phyloP scores from a whole-genome alignment of 2,329 filamentous ascomycete genomes.

The Alternaria gansuensis region DNA sequence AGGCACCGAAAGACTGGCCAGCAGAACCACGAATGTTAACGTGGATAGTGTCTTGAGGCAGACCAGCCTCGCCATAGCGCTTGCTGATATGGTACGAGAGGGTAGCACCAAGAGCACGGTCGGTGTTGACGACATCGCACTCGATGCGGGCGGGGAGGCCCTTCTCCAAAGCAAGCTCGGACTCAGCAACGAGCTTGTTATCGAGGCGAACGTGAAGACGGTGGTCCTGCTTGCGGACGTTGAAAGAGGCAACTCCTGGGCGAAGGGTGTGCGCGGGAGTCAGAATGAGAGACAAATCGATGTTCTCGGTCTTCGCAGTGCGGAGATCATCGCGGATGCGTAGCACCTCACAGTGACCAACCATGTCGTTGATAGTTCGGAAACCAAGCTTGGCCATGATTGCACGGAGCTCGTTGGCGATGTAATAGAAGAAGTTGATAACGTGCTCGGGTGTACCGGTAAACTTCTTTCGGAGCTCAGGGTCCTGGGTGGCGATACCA shows the following conservation, averaged over 20 bases:
- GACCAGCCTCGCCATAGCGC: constrained; percentile 85
- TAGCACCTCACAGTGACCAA: constrained; percentile 87
- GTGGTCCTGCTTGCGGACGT: constrained; percentile 97
- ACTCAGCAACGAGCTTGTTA: constrained; percentile 96
- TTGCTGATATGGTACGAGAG: constrained; percentile 96
- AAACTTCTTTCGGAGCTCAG: constrained; percentile 94
- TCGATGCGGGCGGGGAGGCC: constrained; percentile 92
- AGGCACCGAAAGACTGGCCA: constrained; percentile 95
- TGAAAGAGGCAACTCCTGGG: constrained; percentile 94
- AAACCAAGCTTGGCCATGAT: constrained; percentile 97
- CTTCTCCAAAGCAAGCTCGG: constrained; percentile 93
- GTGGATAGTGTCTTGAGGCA: constrained; percentile 93
- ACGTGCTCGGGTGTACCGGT: constrained; percentile 92
- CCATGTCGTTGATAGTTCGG: constrained; percentile 97
- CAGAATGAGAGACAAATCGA: constrained; percentile 89
- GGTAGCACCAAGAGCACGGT: constrained; percentile 90
- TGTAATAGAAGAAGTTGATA: constrained; percentile 99
- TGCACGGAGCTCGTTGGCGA: constrained; percentile 92
- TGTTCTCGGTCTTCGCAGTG: constrained; percentile 88
- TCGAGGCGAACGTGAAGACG: constrained; percentile 90
- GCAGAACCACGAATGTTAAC: constrained; percentile 96
- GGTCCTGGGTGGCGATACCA: constrained; percentile 94
- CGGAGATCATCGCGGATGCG: constrained; percentile 88
- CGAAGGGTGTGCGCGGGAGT: constrained; percentile 96
- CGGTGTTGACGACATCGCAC: constrained; percentile 95